Evolutionary conservation across 2,329 filamentous ascomycete species (phyloP).

Genomic region (Trichoderma harzianum): DNA sequence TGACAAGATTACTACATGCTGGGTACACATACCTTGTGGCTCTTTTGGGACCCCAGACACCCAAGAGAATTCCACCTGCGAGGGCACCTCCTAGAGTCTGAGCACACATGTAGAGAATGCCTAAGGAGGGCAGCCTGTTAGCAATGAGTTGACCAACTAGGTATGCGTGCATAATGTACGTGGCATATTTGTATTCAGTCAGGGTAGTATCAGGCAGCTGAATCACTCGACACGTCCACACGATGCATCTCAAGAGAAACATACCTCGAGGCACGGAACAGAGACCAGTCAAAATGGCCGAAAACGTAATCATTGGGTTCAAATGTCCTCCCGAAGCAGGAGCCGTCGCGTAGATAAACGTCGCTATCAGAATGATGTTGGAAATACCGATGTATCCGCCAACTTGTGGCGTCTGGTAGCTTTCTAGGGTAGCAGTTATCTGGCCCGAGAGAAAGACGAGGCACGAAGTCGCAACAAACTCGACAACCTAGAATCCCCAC

Average conservation of each 20-base stretch:
- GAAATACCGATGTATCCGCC: conserved; percentile 36
- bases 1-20: neutral
- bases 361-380: conserved; percentile 40
- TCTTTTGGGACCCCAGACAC: conserved; percentile 31
- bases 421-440: conserved; percentile 29
- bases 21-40: conserved; percentile 26
- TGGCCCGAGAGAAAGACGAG: conserved; percentile 33
- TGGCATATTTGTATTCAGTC: neutral
- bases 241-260: neutral
- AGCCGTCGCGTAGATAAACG: conserved; percentile 49
- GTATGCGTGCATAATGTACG: neutral
- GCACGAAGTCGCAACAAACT: conserved; percentile 29
- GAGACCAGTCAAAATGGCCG: conserved; percentile 48
- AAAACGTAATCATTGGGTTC: conserved; percentile 52
- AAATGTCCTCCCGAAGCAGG: conserved; percentile 50
- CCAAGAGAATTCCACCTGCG: conserved; percentile 42
- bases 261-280: conserved; percentile 44
- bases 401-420: conserved; percentile 27
- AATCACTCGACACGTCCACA: neutral
- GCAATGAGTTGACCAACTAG: neutral
- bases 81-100: conserved; percentile 45
- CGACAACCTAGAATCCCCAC: conserved; percentile 26
- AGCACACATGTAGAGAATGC: conserved; percentile 43
- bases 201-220: neutral
- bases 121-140: conserved; percentile 15